Evolutionary conservation across 2,329 filamentous ascomycete species (phyloP).

Genomic region (Phyllosticta citriasiana): DNA sequence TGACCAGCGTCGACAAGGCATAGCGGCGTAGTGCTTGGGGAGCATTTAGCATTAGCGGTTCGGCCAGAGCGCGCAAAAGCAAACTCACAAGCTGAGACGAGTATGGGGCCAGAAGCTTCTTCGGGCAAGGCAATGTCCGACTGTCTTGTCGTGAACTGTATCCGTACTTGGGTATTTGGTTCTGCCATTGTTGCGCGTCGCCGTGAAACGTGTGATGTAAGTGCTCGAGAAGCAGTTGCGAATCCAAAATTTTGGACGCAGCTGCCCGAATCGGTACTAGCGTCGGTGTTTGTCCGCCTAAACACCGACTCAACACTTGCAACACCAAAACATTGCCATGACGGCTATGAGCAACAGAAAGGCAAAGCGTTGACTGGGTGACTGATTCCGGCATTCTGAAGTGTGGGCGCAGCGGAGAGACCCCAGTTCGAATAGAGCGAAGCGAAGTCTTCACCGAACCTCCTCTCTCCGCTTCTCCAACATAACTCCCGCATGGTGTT

Average conservation of each 20-base stretch:
- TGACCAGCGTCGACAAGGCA: conserved; percentile 53
- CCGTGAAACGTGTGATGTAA: neutral
- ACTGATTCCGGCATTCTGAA: too few relatives aligned
- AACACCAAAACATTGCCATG: neutral
- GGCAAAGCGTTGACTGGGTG: too few relatives aligned
- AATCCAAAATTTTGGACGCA: conserved; percentile 10
- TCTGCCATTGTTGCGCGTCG: conserved; percentile 4
- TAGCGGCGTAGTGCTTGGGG: conserved; percentile 44
- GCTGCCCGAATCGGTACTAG: conserved; percentile 4
- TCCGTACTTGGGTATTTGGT: conserved; percentile 33
- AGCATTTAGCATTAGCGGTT: neutral
- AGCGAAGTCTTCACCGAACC: neutral
- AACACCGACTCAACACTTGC: neutral
- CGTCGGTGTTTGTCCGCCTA: conserved; percentile 5
- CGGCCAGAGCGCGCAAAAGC: neutral
- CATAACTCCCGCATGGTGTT: neutral
- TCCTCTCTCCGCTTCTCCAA: neutral
- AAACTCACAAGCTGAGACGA: conserved; percentile 45
- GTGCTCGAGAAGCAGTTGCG: neutral
- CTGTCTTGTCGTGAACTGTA: conserved; percentile 45
- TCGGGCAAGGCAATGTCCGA: conserved; percentile 44
- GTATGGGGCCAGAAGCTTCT: conserved; percentile 42
- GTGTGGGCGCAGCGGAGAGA: neutral
- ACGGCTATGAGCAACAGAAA: too few relatives aligned
- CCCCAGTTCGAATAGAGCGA: neutral